Conservation (phyloP, 495 filamentous ascomycete genomes). For the Podospora didyma region DNA sequence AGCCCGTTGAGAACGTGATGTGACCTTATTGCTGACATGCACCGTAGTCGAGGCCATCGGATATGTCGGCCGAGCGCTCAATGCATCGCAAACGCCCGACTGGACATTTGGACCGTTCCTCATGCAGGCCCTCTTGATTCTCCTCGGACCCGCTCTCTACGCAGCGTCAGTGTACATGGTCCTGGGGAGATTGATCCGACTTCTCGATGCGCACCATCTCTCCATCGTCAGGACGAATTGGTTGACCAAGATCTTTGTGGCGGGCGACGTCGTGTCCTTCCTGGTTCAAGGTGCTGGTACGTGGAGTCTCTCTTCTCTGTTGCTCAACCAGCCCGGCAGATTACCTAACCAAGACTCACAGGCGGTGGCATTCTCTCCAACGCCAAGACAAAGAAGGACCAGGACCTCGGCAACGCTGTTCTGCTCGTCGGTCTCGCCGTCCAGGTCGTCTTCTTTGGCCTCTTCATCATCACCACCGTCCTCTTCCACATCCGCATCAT, state of each 20-base stretch:
- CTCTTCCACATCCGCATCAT: slow-evolving; percentile 33
- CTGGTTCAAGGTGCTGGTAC: slow-evolving; percentile 28
- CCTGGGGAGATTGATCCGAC: slow-evolving; percentile 43
- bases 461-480: slow-evolving; percentile 45
- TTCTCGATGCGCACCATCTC: slow-evolving; percentile 33
- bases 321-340: not conserved
- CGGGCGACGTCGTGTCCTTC: slow-evolving; percentile 42
- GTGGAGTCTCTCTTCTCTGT: not conserved
- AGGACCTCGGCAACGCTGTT: slow-evolving; percentile 38
- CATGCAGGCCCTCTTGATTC: slow-evolving; percentile 28
- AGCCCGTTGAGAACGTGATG: too few relatives aligned
- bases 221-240: slow-evolving; percentile 37
- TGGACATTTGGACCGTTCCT: slow-evolving; percentile 37
- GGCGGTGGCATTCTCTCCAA: slow-evolving; percentile 33
- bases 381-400: slow-evolving; percentile 14
- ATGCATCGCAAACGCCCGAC: slow-evolving; percentile 26
- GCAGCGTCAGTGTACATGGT: slow-evolving; percentile 58
- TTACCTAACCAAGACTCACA: not conserved
- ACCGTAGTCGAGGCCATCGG: slow-evolving; percentile 57
- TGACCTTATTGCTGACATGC: too few relatives aligned
- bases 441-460: slow-evolving; percentile 50
- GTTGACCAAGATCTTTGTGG: slow-evolving; percentile 48
- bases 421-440: slow-evolving; percentile 44
- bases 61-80: slow-evolving; percentile 51
- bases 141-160: slow-evolving; percentile 36